Evolutionary conservation across 257 asterid species (phyloP), one percentile per base, ranked within the genome.

Genomic region (Ajuga chamaepitys): DNA sequence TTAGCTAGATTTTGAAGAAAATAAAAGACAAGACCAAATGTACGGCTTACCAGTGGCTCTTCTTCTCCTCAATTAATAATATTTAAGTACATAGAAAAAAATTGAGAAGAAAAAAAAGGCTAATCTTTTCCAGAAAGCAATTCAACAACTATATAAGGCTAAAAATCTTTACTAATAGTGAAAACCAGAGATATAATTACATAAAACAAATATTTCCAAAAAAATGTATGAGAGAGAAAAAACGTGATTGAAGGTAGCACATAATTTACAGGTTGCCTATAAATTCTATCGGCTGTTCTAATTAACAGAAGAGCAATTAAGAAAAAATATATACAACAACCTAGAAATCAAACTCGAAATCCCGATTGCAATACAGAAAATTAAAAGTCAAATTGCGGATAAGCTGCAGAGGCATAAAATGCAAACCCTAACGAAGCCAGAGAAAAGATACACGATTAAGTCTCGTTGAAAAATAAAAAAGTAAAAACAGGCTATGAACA

Each of bases 351-450:
- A 69, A 20, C 7, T 10, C 35, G 45, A 70, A 48, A 61, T 28
- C 3, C 22, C 37, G 37, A 37, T 24, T 14, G 34, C 14, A 32
- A 10, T 3, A 12, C 35, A 52, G 10, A 42, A 41, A 4, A 30
- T 30, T 0, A 26, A 30, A 58, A 18, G 7, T 8, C 1, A 0
- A 30, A 30, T 4, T n/a, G n/a, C n/a, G 2, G 37, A 30, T 30
- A 30, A 30, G 37, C 1, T 7, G 67, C 51, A 53, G 67, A 11
- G 18, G 32, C 62, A 24, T 13, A 44, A 28, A 22, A 55, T n/a
- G 25, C 10, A 70, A 75, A 59, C 76, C 80, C 80, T 70, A 75
- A 26, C 7, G 67, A 75, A 70, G 21, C 28, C 40, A 30, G 38
- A 44, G 14, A 65, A 10, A 37, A 9, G 40, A 58, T 13, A 11